These are phyloP conservation scores for Beauveria bassiana DNA, from an alignment of 2,329 filamentous ascomycete genomes.

Conservation along the genomic window DNA sequence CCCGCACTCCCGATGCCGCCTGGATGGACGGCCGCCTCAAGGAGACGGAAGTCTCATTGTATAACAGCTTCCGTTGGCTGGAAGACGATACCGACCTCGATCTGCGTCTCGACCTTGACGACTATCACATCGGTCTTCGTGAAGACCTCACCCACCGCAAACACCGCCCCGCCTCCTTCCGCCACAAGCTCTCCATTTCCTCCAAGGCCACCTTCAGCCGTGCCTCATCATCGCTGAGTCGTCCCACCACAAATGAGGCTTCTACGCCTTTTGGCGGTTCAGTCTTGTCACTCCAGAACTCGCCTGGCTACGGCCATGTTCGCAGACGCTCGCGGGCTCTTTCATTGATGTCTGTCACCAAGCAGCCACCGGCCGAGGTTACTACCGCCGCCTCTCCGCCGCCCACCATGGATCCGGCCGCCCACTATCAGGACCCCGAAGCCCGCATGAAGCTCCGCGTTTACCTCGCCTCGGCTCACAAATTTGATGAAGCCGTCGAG, in stretches of 20 bases:
- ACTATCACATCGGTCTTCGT: conserved; percentile 59
- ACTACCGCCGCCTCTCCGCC: conserved; percentile 19
- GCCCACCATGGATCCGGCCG: conserved; percentile 56
- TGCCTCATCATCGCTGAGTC: conserved; percentile 41
- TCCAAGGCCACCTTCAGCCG: conserved; percentile 55
- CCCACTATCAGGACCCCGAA: conserved; percentile 86
- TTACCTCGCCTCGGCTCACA: conserved; percentile 82
- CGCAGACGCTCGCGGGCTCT: conserved; percentile 48
- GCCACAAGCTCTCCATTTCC: conserved; percentile 64
- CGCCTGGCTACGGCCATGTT: conserved; percentile 27
- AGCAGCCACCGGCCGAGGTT: conserved; percentile 24
- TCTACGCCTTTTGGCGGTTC: conserved; percentile 17
- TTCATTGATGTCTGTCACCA: conserved; percentile 43
- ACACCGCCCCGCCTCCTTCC: conserved; percentile 52
- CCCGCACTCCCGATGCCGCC: conserved; percentile 16
- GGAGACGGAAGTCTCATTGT: conserved; percentile 44
- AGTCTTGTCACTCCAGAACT: conserved; percentile 15
- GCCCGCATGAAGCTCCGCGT: conserved; percentile 78
- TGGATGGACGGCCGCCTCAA: conserved; percentile 15
- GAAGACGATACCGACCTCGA: conserved; percentile 67
- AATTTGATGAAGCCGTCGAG: conserved; percentile 93
- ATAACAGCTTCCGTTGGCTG: conserved; percentile 65
- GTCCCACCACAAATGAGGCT: conserved; percentile 38
- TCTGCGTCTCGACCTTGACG: conserved; percentile 56
- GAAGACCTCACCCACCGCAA: conserved; percentile 38